Evolutionary conservation across 768 basidiomycete species (phyloP).

Genomic region (Leucocoprinus birnbaumii): DNA sequence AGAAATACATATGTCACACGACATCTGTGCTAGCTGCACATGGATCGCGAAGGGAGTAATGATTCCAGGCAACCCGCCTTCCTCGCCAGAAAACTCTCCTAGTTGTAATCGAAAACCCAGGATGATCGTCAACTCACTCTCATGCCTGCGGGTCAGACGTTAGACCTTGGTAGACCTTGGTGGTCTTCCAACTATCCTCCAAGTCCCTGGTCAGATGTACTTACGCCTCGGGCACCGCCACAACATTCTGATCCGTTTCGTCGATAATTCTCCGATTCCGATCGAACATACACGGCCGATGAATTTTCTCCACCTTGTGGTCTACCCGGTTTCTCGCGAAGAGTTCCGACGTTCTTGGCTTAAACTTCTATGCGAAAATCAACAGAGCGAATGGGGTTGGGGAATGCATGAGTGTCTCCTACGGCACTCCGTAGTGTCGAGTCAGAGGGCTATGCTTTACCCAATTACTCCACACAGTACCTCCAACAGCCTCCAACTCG

Average conservation of each 20-base stretch:
- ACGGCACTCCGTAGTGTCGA: not conserved
- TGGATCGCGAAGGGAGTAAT: too few relatives aligned
- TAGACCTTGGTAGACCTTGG: too few relatives aligned
- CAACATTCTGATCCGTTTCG: not conserved
- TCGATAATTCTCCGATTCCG: constrained; percentile 3
- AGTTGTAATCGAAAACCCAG: too few relatives aligned
- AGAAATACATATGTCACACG: too few relatives aligned
- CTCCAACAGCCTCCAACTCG: not conserved
- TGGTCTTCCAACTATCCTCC: not conserved
- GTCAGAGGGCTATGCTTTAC: not conserved
- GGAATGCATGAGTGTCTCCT: not conserved
- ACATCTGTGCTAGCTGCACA: too few relatives aligned
- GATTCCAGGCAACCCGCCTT: too few relatives aligned
- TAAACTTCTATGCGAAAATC: too few relatives aligned
- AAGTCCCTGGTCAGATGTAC: too few relatives aligned
- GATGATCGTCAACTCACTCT: too few relatives aligned
- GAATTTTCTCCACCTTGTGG: not conserved
- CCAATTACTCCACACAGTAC: not conserved
- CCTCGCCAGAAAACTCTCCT: too few relatives aligned
- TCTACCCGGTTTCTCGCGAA: not conserved
- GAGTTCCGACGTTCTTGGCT: not conserved
- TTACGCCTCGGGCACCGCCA: too few relatives aligned
- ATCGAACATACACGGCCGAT: constrained; percentile 4
- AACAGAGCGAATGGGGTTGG: not conserved
- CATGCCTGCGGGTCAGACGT: too few relatives aligned